Percentiles rank a stretch among this genome's conserved stretches.
Evolutionary conservation across 2,329 filamentous ascomycete genomes (phyloP).

Genomic region (Tolypocladium tropicale): DNA sequence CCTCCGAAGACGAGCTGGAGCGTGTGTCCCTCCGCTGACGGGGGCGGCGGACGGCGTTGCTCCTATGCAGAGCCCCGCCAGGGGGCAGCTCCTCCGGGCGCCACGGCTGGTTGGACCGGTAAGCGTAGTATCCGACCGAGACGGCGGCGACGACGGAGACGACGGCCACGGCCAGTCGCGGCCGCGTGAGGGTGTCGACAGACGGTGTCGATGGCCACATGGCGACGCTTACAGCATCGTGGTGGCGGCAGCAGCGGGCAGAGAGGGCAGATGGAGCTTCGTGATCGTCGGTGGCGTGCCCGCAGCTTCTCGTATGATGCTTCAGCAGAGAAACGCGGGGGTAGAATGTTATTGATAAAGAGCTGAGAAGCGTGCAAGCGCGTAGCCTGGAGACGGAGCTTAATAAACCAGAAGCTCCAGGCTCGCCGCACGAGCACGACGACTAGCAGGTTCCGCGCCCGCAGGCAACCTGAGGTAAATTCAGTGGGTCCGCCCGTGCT

Average conservation of each 20-base stretch:
- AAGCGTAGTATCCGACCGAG: constrained; percentile 50
- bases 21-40: constrained; percentile 25
- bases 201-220: constrained; percentile 40
- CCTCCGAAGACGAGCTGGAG: constrained; percentile 31
- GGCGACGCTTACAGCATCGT: constrained; percentile 23
- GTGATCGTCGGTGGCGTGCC: background rate
- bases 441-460: too few species aligned
- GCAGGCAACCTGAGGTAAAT: background rate
- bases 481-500: background rate
- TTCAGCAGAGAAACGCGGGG: background rate
- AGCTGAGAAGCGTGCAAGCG: background rate
- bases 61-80: constrained; percentile 44
- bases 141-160: constrained; percentile 45
- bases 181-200: constrained; percentile 44
- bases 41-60: constrained; percentile 54
- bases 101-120: constrained; percentile 24
- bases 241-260: constrained; percentile 4
- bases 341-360: too few species aligned
- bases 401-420: background rate
- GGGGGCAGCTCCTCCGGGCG: constrained; percentile 11
- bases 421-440: background rate
- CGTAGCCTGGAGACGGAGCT: background rate
- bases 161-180: constrained; percentile 43
- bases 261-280: background rate
- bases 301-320: background rate